Conservation (phyloP, 2,329 filamentous ascomycete genomes). For the Curvularia lunata region DNA sequence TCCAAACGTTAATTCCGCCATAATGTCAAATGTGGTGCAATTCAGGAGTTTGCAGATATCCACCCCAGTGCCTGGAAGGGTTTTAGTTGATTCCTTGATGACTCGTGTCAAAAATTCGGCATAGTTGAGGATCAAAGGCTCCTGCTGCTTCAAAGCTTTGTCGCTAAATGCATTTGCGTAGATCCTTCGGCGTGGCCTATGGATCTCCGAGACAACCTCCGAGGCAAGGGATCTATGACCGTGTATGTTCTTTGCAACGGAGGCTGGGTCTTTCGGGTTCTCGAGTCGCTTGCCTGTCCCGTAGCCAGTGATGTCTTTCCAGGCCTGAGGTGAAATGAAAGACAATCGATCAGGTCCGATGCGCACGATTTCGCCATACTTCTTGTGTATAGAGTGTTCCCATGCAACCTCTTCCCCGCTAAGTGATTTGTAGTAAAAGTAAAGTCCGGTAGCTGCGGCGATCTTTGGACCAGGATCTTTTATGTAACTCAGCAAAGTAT, state of each 20-base stretch:
- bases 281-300: background rate
- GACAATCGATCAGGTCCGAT: conserved; percentile 14
- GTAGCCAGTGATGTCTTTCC: conserved; percentile 16
- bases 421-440: background rate
- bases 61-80: background rate
- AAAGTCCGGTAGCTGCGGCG: background rate
- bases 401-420: background rate
- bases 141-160: conserved; percentile 43
- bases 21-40: conserved; percentile 7
- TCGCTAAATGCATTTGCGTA: conserved; percentile 47
- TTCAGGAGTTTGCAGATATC: background rate
- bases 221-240: background rate
- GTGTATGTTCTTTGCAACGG: background rate
- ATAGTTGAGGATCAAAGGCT: conserved; percentile 45
- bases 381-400: background rate
- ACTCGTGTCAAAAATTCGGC: conserved; percentile 21
- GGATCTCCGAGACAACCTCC: background rate
- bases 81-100: background rate
- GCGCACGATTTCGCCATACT: conserved; percentile 19
- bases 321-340: conserved; percentile 11
- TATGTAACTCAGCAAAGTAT: background rate
- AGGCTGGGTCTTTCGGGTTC: background rate
- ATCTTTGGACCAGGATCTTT: background rate
- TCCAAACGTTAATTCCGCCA: conserved; percentile 42
- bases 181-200: background rate